Base-by-base conservation (phyloP, 2,329 filamentous ascomycete genomes). In the Tolypocladium cylindrosporum region DNA sequence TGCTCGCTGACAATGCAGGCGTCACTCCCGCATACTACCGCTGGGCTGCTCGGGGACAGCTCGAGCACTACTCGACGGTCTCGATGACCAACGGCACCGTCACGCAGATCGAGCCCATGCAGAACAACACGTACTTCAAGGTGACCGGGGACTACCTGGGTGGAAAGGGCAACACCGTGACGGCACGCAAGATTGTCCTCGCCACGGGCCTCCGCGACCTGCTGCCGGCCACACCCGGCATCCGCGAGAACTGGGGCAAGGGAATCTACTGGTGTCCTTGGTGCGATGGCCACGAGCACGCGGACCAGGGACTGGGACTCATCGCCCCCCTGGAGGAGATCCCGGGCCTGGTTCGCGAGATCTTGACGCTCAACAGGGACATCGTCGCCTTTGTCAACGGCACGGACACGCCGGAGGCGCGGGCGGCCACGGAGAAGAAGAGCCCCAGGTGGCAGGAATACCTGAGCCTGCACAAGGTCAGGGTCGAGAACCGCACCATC, bases 191-290 rank as follows among this genome's bases (percentile, higher is more conserved):
- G 63, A 66, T 86, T 41, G 71, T 86, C 40, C 75, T 86, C 4
- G 83, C 75, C 27, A 85, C 82, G 0, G 84, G 83, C 6, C 68
- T 86, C 24, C 70, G 69, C 8, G 83, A 86, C 63, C 66, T 82
- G 31, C 69, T 86, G 2, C 82, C 84, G 1, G 27, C 59, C 0
- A 85, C 81, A 0, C 82, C 83, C 0, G 83, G 84, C 0, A 57
- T 86, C 0, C 39, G 62, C 9, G 78, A 83, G 57, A 79, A 77
- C 63, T 86, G 80, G 77, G 82, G 81, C 54, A 75, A 79, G 59
- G 84, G 83, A 7, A 78, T 86, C 55, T 86, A 72, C 70, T 86
- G 83, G 81, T 86, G 83, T 57, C 82, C 82, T 0, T 86, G 83
- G 83, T 86, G 83, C 61, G 83, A 86, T 64, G 83, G 83, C 14